phyloP scores from a whole-genome alignment of 345 rosid genomes.

The Syzygium aromaticum region DNA sequence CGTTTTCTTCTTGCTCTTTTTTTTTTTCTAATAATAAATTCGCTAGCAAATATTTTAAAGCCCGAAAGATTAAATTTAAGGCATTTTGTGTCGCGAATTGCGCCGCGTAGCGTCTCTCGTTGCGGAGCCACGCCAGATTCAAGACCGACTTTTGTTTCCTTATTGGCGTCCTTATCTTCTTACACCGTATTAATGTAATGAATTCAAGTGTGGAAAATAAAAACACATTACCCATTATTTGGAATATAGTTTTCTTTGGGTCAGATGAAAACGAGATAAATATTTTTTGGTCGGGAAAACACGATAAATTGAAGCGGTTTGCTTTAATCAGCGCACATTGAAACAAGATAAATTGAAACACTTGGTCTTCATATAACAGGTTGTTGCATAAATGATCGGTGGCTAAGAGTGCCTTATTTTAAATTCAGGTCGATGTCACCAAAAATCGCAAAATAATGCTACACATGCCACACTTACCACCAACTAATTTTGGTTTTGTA shows the following conservation, averaged over 20 bases:
- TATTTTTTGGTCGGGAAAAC: neutral
- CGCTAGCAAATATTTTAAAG: neutral
- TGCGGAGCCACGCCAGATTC: neutral
- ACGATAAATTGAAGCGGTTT: neutral
- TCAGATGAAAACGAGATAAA: neutral
- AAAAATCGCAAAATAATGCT: neutral
- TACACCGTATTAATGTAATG: neutral
- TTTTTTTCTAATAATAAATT: neutral
- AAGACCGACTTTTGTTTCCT: neutral
- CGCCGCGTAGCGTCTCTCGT: neutral
- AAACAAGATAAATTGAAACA: too few species aligned
- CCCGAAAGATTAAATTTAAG: neutral
- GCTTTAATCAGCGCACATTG: neutral
- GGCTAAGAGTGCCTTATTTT: neutral
- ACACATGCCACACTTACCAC: fast-evolving
- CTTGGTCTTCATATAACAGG: neutral
- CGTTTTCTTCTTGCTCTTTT: neutral
- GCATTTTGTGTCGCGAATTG: neutral
- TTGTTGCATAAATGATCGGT: fast-evolving
- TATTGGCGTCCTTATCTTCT: neutral
- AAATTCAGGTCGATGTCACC: neutral
- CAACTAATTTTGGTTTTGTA: neutral
- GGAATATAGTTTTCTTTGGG: neutral
- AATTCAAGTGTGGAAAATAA: neutral
- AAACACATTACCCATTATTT: neutral